phyloP scores from a whole-genome alignment of 2,329 filamentous ascomycete species.

The Exophiala spinifera region DNA sequence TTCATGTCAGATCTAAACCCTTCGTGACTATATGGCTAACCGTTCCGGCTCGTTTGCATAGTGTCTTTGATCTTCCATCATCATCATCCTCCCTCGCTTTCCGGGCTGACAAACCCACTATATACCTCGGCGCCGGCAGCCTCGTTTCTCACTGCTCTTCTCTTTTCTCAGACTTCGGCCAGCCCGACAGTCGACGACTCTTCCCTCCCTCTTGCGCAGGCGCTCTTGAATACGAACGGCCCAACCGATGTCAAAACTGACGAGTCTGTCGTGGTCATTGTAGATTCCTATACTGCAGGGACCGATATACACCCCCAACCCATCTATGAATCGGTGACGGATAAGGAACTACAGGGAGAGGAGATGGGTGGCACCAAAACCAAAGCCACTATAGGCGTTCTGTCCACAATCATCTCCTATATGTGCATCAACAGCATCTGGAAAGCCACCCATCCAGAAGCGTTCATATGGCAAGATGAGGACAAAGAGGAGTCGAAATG shows the following conservation, averaged over 20 bases:
- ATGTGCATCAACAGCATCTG: conserved; percentile 49
- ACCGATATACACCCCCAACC: neutral
- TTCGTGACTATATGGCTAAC: conserved; percentile 23
- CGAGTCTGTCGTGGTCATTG: conserved; percentile 7
- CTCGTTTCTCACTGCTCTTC: conserved; percentile 6
- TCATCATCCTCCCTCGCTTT: conserved; percentile 15
- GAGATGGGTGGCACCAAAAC: conserved; percentile 42
- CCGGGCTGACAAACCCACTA: conserved; percentile 20
- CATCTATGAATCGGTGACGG: conserved; percentile 19
- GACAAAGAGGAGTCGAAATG: conserved; percentile 62
- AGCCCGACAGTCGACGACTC: conserved; percentile 6
- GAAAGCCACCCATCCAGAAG: conserved; percentile 60
- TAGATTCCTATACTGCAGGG: conserved; percentile 3
- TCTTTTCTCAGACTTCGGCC: conserved; percentile 4
- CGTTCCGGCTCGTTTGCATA: conserved; percentile 23
- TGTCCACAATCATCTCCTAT: conserved; percentile 43
- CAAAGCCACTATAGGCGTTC: conserved; percentile 39
- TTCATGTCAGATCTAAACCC: conserved; percentile 12
- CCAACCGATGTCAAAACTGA: neutral
- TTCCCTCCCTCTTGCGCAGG: conserved; percentile 3
- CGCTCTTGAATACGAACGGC: neutral
- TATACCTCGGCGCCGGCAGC: conserved; percentile 16
- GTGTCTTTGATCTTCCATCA: conserved; percentile 28
- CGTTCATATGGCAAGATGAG: conserved; percentile 59
- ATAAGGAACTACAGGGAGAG: conserved; percentile 25